Conservation (phyloP, 176 grass and related monocot species). For the Echinochloa phyllopogon region DNA sequence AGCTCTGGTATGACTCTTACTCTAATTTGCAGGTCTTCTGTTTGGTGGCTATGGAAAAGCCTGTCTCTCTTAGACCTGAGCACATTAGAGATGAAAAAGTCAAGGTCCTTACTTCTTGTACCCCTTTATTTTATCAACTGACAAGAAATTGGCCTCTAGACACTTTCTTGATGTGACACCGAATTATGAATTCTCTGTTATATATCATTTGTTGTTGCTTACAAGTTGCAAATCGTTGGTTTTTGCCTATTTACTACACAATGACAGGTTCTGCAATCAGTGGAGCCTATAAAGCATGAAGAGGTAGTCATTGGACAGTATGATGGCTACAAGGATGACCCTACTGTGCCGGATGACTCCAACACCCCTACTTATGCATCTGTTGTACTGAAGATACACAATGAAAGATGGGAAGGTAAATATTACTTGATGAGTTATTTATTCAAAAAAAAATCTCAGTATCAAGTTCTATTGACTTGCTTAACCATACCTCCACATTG, state of each 20-base stretch:
- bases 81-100: conserved; percentile 99
- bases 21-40: conserved; percentile 75
- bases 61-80: conserved; percentile 88
- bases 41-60: conserved; percentile 99
- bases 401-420: conserved; percentile 99
- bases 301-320: conserved; percentile 97
- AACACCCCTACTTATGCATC: conserved; percentile 96
- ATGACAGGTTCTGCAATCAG: conserved; percentile 91
- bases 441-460: not conserved
- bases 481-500: not conserved
- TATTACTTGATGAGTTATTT: conserved; percentile 32
- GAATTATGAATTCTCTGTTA: not conserved
- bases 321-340: conserved; percentile 92
- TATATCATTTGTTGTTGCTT: conserved; percentile 16
- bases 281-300: conserved; percentile 77
- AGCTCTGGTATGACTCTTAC: conserved; percentile 25
- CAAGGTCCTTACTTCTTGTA: conserved; percentile 68
- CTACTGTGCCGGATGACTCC: conserved; percentile 85
- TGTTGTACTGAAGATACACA: conserved; percentile 77
- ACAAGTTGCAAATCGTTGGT: not conserved
- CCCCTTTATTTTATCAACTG: conserved; percentile 31
- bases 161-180: conserved; percentile 17
- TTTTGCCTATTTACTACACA: conserved; percentile 14
- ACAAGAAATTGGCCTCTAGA: conserved; percentile 7
- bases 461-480: not conserved